Evolutionary conservation across 2,329 filamentous ascomycete species (phyloP).

Genomic region (Tolypocladium ovalisporum): DNA sequence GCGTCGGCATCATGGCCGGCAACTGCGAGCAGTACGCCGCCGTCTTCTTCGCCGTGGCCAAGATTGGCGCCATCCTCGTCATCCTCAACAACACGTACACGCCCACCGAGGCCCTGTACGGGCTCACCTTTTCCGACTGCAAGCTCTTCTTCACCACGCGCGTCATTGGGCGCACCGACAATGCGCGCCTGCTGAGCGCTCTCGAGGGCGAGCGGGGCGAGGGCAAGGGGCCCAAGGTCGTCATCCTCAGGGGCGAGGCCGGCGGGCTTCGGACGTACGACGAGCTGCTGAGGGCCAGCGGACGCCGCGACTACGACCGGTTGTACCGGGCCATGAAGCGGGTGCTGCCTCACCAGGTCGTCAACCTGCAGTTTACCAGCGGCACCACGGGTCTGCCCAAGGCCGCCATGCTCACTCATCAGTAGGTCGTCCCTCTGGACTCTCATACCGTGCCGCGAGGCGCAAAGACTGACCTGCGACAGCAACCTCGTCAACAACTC

Average conservation of each 20-base stretch:
- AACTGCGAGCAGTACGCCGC: conserved; percentile 73
- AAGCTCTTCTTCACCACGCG: conserved; percentile 64
- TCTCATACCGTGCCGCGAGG: background rate
- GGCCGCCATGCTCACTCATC: conserved; percentile 63
- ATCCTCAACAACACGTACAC: conserved; percentile 80
- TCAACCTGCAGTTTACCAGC: conserved; percentile 65
- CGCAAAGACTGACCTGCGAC: background rate
- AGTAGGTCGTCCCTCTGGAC: conserved; percentile 29
- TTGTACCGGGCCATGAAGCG: conserved; percentile 42
- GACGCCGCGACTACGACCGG: conserved; percentile 33
- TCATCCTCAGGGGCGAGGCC: conserved; percentile 48
- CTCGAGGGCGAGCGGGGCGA: conserved; percentile 30
- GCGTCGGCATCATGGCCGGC: conserved; percentile 66
- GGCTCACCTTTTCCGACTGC: conserved; percentile 60
- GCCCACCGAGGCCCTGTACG: conserved; percentile 59
- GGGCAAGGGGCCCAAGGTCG: conserved; percentile 30
- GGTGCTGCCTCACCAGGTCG: conserved; percentile 55
- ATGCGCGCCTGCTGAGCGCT: conserved; percentile 45
- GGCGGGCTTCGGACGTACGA: conserved; percentile 48
- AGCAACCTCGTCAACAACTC: conserved; percentile 55
- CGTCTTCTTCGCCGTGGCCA: conserved; percentile 61
- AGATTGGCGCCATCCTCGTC: conserved; percentile 58
- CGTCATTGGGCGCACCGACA: conserved; percentile 55
- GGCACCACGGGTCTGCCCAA: conserved; percentile 67
- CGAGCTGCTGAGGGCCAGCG: conserved; percentile 42